Evolutionary conservation across 805 yeast species (phyloP).

Genomic region (Cyberlindnera meyerae): DNA sequence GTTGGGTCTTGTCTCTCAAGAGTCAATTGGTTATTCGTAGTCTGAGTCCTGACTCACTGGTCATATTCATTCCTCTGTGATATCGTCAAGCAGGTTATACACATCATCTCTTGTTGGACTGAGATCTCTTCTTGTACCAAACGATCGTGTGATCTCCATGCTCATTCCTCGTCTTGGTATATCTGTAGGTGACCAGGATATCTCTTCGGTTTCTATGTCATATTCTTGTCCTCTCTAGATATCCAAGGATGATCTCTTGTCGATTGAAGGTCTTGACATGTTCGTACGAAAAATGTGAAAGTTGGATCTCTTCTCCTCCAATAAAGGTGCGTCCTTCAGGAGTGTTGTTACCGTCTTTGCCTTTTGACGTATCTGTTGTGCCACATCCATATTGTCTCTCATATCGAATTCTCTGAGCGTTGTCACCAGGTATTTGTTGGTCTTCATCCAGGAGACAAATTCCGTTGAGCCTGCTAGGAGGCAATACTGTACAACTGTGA

Average conservation of each 20-base stretch:
- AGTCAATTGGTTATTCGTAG: too few relatives aligned
- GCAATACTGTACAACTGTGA: constrained; percentile 48
- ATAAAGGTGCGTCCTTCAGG: constrained; percentile 29
- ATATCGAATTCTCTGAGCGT: constrained; percentile 28
- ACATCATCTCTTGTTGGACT: constrained; percentile 5
- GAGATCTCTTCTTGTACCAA: constrained; percentile 6
- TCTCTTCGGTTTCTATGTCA: constrained; percentile 9
- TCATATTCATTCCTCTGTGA: constrained; percentile 21
- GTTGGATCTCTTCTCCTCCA: constrained; percentile 37
- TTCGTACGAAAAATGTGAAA: constrained; percentile 37
- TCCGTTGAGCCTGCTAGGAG: constrained; percentile 49
- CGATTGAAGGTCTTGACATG: constrained; percentile 37
- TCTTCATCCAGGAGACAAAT: constrained; percentile 43
- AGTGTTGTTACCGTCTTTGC: constrained; percentile 31
- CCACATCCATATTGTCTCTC: constrained; percentile 23
- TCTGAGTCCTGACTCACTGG: too few relatives aligned
- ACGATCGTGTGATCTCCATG: constrained; percentile 21
- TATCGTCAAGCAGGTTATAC: constrained; percentile 18
- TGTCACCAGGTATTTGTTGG: constrained; percentile 32
- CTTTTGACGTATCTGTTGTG: constrained; percentile 34
- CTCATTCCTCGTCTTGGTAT: constrained; percentile 24
- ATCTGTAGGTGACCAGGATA: background rate
- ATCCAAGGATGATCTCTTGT: constrained; percentile 25
- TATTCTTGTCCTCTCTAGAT: constrained; percentile 11
- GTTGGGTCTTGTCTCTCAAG: too few relatives aligned